Conservation (phyloP, 768 basidiomycete species). For the Boletellus sp. region DNA sequence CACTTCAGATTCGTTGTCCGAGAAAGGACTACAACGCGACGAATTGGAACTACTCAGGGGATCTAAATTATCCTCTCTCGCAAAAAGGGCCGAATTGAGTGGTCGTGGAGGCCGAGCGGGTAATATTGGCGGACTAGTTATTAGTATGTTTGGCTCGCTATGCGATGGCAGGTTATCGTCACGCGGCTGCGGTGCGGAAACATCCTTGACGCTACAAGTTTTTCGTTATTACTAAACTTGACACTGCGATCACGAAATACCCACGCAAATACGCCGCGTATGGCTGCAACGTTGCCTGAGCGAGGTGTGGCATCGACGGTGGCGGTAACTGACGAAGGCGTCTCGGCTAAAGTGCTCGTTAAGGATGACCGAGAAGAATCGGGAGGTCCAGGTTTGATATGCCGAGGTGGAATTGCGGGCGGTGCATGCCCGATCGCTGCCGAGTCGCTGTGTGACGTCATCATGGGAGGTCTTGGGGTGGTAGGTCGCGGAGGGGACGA, state of each 20-base stretch:
- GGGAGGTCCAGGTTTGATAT: slow-evolving; percentile 6
- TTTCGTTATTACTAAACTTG: not conserved
- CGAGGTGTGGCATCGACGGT: slow-evolving; percentile 6
- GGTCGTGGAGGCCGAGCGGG: slow-evolving; percentile 18
- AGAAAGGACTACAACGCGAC: slow-evolving; percentile 28
- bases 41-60: slow-evolving; percentile 17
- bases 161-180: slow-evolving; percentile 17
- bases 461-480: slow-evolving; percentile 14
- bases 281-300: slow-evolving; percentile 34
- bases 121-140: slow-evolving; percentile 20
- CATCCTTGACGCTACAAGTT: slow-evolving; percentile 20
- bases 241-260: not conserved
- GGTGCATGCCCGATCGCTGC: slow-evolving; percentile 8
- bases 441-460: slow-evolving; percentile 22
- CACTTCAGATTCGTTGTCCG: slow-evolving; percentile 27
- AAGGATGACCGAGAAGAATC: slow-evolving; percentile 5
- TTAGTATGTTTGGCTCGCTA: slow-evolving; percentile 25
- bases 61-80: slow-evolving; percentile 21
- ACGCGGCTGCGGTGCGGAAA: slow-evolving; percentile 9
- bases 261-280: slow-evolving; percentile 34
- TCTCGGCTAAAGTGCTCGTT: slow-evolving; percentile 4
- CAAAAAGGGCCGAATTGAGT: slow-evolving; percentile 15
- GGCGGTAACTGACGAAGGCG: not conserved
- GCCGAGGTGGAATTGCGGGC: slow-evolving; percentile 17
- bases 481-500: slow-evolving; percentile 16